A percentile compares a stretch with the other conserved stretches of the same genome.
Conservation (phyloP, 2,329 filamentous ascomycete species). For the Didymella exigua region DNA sequence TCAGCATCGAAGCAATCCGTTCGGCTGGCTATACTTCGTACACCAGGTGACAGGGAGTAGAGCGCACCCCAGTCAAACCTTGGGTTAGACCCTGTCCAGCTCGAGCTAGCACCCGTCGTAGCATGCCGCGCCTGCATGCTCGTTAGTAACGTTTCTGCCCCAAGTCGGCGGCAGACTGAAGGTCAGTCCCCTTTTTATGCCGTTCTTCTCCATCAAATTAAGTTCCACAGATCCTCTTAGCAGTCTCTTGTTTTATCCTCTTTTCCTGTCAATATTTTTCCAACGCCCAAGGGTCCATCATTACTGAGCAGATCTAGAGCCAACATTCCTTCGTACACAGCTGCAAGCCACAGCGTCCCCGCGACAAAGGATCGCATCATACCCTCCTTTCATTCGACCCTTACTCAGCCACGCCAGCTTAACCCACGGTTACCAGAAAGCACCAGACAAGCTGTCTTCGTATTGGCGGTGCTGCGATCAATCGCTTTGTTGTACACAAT, state of each 20-base stretch:
- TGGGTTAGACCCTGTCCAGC: slow-evolving; percentile 19
- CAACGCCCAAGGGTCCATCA: background rate
- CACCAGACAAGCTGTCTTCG: slow-evolving; percentile 8
- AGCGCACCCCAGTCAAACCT: slow-evolving; percentile 19
- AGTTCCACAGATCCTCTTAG: slow-evolving; percentile 1
- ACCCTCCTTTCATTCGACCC: background rate
- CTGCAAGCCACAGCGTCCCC: slow-evolving; percentile 13
- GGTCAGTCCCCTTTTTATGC: slow-evolving; percentile 23
- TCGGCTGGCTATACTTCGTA: slow-evolving; percentile 23
- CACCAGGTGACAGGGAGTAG: slow-evolving; percentile 21
- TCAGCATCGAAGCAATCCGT: slow-evolving; percentile 4
- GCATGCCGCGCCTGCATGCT: slow-evolving; percentile 26
- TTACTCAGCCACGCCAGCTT: background rate
- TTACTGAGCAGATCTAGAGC: background rate
- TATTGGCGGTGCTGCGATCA: slow-evolving; percentile 1
- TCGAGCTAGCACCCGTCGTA: slow-evolving; percentile 24
- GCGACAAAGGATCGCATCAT: slow-evolving; percentile 6
- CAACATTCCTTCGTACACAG: slow-evolving; percentile 9
- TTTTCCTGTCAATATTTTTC: background rate
- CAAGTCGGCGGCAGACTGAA: slow-evolving; percentile 18
- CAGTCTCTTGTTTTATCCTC: slow-evolving; percentile 2
- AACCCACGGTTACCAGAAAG: slow-evolving; percentile 1
- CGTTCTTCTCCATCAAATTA: slow-evolving; percentile 3
- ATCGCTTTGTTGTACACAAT: slow-evolving; percentile 22
- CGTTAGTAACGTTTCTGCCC: slow-evolving; percentile 15